A percentile compares a stretch with the other conserved stretches of the same genome.
Evolutionary conservation across 805 yeast species (phyloP).

Genomic region (Lipomyces spencermartinsiae): DNA sequence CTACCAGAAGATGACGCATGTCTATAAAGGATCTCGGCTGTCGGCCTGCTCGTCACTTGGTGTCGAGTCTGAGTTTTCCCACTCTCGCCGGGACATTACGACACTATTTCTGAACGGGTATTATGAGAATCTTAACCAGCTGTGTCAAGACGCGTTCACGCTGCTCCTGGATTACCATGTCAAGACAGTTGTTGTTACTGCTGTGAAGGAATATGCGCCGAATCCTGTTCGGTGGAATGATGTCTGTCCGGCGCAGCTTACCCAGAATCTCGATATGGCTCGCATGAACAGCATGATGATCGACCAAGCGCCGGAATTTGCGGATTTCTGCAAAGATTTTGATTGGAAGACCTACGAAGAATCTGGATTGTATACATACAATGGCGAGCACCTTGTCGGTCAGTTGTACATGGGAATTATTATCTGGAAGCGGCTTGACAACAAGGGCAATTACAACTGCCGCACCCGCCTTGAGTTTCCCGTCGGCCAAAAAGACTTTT

Average conservation of each 20-base stretch:
- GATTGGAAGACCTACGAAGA: background rate
- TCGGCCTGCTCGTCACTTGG: background rate
- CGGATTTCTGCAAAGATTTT: background rate
- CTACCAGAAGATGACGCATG: background rate
- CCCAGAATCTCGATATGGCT: background rate
- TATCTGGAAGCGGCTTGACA: slow-evolving; percentile 2
- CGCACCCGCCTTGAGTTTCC: background rate
- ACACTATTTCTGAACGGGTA: background rate
- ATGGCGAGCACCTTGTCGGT: background rate
- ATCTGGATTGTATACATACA: background rate
- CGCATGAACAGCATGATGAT: background rate
- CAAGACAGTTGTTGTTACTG: background rate
- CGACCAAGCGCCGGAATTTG: background rate
- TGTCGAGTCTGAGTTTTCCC: background rate
- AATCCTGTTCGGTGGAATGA: background rate
- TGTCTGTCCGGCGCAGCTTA: background rate
- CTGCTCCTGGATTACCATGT: slow-evolving; percentile 1
- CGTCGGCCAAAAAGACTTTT: background rate
- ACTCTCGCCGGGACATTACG: background rate
- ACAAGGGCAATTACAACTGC: slow-evolving; percentile 4
- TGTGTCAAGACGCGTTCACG: background rate
- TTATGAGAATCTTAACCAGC: background rate
- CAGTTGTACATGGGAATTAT: background rate
- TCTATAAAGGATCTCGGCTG: background rate
- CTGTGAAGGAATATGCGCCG: background rate